Evolutionary conservation across 2,329 filamentous ascomycete genomes (phyloP).

Genomic region (Trichoderma sp.): DNA sequence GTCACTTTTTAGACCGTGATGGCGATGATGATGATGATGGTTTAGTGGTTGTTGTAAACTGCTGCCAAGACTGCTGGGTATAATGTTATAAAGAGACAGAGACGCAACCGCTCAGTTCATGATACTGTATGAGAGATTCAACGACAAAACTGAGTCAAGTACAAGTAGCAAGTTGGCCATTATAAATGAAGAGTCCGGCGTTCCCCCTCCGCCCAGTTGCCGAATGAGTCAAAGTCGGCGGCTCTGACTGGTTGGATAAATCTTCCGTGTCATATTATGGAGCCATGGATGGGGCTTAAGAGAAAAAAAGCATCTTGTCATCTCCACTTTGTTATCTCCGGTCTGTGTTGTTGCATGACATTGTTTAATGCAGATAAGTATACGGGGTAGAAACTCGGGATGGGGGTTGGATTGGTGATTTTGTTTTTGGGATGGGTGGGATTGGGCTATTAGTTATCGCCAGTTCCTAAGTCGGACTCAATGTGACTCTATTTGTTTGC

Average conservation of each 20-base stretch:
- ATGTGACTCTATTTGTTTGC: neutral
- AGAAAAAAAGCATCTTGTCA: neutral
- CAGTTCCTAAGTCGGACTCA: neutral
- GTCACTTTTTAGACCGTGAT: neutral
- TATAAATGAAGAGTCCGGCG: neutral
- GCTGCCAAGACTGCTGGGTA: neutral
- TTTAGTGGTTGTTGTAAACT: neutral
- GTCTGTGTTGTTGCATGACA: neutral
- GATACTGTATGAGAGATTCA: neutral
- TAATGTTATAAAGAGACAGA: neutral
- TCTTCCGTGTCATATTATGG: neutral
- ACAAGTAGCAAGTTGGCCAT: neutral
- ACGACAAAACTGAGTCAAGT: neutral
- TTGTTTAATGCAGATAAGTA: neutral
- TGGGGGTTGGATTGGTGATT: neutral
- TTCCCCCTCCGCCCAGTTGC: slow-evolving; percentile 4
- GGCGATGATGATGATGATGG: neutral
- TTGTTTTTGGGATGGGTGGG: neutral
- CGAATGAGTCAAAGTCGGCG: slow-evolving; percentile 20
- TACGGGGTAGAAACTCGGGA: neutral
- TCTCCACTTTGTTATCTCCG: neutral
- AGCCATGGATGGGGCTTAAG: neutral
- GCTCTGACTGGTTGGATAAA: neutral
- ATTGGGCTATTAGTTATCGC: neutral
- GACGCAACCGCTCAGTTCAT: neutral